Conservation (phyloP, 2,329 filamentous ascomycete species). For the Botrytis cinerea region DNA sequence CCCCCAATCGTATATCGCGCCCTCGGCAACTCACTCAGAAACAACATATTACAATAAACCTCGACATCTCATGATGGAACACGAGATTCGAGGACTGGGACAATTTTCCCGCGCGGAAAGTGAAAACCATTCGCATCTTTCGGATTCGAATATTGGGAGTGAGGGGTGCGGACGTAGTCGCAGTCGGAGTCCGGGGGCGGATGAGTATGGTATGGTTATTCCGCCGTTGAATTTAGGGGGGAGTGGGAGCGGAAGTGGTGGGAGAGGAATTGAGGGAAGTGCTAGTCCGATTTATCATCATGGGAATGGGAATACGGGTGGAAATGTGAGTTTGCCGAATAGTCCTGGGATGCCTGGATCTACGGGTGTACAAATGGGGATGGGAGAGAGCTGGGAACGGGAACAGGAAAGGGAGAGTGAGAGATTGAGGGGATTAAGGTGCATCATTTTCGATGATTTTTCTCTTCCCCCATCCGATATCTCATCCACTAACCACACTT, state of each 20-base stretch:
- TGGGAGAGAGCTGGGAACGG: not conserved
- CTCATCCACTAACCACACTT: not conserved
- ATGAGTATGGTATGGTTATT: not conserved
- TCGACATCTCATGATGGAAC: constrained; percentile 3
- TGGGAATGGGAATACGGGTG: not conserved
- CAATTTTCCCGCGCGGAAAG: not conserved
- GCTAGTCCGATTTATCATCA: not conserved
- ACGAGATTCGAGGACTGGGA: not conserved
- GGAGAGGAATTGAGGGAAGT: not conserved
- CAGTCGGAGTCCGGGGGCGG: not conserved
- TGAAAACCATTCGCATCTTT: constrained; percentile 3
- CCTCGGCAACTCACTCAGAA: constrained; percentile 9
- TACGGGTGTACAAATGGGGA: not conserved
- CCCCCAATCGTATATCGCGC: not conserved
- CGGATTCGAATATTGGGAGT: not conserved
- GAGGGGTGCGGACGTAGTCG: not conserved
- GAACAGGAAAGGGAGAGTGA: not conserved
- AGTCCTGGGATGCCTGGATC: not conserved
- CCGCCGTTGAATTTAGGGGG: not conserved
- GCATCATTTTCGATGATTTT: not conserved
- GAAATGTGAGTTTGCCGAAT: not conserved
- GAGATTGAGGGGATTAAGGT: not conserved
- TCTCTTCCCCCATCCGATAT: no score
- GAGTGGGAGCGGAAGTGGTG: not conserved
- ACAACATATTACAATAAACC: constrained; percentile 12